Conservation (phyloP, 805 yeast species). For the Kluyveromyces siamensis region DNA sequence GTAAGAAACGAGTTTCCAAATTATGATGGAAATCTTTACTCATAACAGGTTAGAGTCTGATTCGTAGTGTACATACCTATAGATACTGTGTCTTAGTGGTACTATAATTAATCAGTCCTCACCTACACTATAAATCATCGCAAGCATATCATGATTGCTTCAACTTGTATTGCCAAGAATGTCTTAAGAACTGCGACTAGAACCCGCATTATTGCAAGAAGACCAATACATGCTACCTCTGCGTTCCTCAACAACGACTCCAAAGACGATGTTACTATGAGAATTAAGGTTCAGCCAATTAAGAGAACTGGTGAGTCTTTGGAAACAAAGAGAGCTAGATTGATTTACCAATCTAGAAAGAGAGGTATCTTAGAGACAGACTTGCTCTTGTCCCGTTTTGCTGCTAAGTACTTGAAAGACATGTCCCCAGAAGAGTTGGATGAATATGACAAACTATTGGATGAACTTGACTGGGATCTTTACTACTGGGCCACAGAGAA, state of each 20-base stretch:
- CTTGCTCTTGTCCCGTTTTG: constrained; percentile 73
- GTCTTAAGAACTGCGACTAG: neutral
- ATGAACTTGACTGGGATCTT: constrained; percentile 98
- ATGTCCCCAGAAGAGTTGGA: constrained; percentile 60
- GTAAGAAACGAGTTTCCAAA: neutral
- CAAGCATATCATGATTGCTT: neutral
- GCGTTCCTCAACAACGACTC: neutral
- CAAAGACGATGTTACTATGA: constrained; percentile 33
- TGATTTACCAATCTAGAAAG: constrained; percentile 85
- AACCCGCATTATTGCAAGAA: neutral
- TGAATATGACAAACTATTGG: constrained; percentile 78
- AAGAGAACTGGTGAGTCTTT: constrained; percentile 64
- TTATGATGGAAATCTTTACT: neutral
- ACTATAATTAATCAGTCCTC: too few species aligned
- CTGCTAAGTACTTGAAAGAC: constrained; percentile 55
- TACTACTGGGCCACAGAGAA: constrained; percentile 95
- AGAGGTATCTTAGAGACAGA: constrained; percentile 95
- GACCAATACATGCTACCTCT: neutral
- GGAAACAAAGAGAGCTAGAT: constrained; percentile 74
- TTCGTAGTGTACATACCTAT: neutral
- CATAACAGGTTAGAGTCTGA: neutral
- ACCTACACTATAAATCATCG: neutral
- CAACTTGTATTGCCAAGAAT: neutral
- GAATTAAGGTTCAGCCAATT: constrained; percentile 69
- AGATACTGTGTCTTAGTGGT: neutral